These are phyloP conservation scores for Parmales sp. DNA, from an alignment of 108 stramenopile species.

Conservation along the genomic window DNA sequence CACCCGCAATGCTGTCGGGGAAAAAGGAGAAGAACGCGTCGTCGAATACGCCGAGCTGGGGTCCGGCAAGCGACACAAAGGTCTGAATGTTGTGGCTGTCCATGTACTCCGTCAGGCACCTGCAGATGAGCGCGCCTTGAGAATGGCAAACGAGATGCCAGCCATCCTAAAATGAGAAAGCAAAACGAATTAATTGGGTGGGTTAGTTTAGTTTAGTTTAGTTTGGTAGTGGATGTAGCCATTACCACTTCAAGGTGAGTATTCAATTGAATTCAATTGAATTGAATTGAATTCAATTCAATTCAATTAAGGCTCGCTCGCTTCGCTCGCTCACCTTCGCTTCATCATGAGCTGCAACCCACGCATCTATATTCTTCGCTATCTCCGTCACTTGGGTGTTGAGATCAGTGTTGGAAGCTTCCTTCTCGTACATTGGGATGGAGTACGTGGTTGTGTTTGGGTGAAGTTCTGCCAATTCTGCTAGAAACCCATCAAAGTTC, in stretches of 20 bases:
- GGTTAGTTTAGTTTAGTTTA: not conserved
- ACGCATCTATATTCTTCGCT: too few relatives aligned
- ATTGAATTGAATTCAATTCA: not conserved
- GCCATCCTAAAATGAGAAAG: not conserved
- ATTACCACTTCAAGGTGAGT: not conserved
- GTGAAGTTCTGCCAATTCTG: not conserved
- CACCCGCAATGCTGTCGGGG: not conserved
- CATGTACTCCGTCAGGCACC: slow-evolving; percentile 8
- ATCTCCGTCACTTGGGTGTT: too few relatives aligned
- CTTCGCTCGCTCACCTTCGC: not conserved
- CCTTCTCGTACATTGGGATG: not conserved
- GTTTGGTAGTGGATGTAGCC: not conserved
- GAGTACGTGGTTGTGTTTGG: not conserved
- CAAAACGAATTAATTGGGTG: not conserved
- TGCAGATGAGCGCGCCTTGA: not conserved
- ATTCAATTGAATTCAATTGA: not conserved
- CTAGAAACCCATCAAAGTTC: not conserved
- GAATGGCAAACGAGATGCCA: not conserved
- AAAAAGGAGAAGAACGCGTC: slow-evolving; percentile 12
- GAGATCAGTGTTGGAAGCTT: too few relatives aligned
- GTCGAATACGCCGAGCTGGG: slow-evolving; percentile 7
- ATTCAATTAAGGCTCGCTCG: not conserved
- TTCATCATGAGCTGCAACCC: not conserved
- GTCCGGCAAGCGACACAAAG: not conserved
- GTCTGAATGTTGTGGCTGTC: not conserved